These are phyloP conservation scores for Dactylellina haptotyla DNA, from an alignment of 2,329 filamentous ascomycete genomes.

Conservation along the genomic window DNA sequence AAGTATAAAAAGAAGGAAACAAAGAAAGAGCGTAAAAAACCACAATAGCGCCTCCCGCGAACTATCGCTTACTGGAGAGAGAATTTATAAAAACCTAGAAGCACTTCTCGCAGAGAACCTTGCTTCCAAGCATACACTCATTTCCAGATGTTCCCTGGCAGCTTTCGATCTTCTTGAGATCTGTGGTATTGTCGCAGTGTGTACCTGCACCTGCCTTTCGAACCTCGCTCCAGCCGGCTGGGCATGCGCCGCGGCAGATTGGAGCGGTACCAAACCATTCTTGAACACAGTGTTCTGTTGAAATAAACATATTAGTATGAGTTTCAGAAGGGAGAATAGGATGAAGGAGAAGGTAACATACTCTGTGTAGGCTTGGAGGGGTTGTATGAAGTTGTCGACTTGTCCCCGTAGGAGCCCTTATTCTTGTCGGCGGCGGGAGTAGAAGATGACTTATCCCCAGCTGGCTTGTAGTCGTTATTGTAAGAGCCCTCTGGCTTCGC, in stretches of 20 bases:
- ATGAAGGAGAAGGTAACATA: neutral
- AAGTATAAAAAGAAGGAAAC: too few relatives aligned
- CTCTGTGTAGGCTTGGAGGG: neutral
- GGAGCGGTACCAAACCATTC: slow-evolving; percentile 52
- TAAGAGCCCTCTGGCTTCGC: neutral
- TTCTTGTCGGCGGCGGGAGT: neutral
- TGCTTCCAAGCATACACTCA: slow-evolving; percentile 22
- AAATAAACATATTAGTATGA: neutral
- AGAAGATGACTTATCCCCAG: neutral
- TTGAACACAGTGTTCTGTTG: slow-evolving; percentile 28
- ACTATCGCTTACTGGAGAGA: too few relatives aligned
- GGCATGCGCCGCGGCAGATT: slow-evolving; percentile 36
- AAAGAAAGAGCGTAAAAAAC: too few relatives aligned
- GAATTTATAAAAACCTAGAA: slow-evolving; percentile 3
- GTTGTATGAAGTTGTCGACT: too few relatives aligned
- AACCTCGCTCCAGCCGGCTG: slow-evolving; percentile 27
- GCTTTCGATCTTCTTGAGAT: slow-evolving; percentile 10
- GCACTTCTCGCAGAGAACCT: slow-evolving; percentile 42
- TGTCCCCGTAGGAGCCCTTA: neutral
- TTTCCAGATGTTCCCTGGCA: slow-evolving; percentile 23
- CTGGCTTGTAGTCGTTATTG: neutral
- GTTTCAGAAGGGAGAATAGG: neutral
- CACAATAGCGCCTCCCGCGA: too few relatives aligned
- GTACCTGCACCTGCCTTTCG: neutral
- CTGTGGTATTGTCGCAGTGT: slow-evolving; percentile 16